Evolutionary conservation across 345 rosid species (phyloP), one percentile per base, ranked within the genome.

Genomic region (Eucalyptus sideroxylon): DNA sequence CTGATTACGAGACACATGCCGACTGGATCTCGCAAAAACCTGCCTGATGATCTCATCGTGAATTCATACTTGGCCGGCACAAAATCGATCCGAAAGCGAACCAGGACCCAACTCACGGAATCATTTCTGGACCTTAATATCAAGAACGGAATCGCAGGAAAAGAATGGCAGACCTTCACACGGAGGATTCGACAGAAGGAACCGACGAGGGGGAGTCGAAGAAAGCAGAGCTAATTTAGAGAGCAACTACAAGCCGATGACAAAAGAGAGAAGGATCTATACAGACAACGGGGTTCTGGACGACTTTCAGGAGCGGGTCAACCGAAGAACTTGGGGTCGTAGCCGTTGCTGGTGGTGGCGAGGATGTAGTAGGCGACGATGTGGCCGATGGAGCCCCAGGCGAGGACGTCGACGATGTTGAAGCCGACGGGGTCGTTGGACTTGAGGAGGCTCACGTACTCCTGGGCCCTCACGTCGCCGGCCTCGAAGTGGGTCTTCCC

Each of bases 331-430:
- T 91, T 95, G 40, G 99, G 99, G 88, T 98, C 95, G 83, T 98
- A 98, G 90, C 98, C 99, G 89, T 97, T 98, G 97, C 98, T 96
- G 60, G 97, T 91, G 90, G 99, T 98, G 59, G 99, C 99, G 93
- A 98, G 92, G 95, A 98, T 95, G 92, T 98, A 98, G 91, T 98
- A 98, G 88, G 99, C 99, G 83, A 96, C 98, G 60, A 98, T 96
- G 92, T 98, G 99, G 85, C 99, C 99, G 55, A 98, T 96, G 80
- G 99, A 97, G 6, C 99, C 99, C 99, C 99, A 98, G 56, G 99
- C 98, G 91, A 98, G 98, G 55, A 98, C 99, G 92, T 98, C 99
- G 40, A 98, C 98, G 65, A 98, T 94, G 92, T 98, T 98, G 91
- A 98, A 98, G 6, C 99, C 99, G 56, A 98, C 95, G 0, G 99